These are phyloP conservation scores for Eucalyptus sp. DNA, from an alignment of 345 rosid species.

Conservation along the genomic window DNA sequence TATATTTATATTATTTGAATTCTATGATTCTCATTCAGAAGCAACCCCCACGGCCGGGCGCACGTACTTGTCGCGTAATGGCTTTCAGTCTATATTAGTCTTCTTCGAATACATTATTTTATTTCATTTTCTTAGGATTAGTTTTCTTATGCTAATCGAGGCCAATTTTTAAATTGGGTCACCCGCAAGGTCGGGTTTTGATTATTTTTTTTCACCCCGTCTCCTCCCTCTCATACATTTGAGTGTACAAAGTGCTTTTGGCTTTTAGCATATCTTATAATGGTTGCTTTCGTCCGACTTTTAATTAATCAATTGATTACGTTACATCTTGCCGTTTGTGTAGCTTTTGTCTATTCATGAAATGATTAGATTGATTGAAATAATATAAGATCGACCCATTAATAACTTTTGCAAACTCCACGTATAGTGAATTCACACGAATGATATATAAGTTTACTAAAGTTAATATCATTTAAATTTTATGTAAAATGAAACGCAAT, in stretches of 20 bases:
- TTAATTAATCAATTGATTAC: neutral
- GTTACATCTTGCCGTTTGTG: neutral
- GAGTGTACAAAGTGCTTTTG: neutral
- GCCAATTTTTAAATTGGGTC: neutral
- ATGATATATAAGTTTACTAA: neutral
- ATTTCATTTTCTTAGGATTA: neutral
- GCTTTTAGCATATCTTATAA: neutral
- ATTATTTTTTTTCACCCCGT: neutral
- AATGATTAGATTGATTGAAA: neutral
- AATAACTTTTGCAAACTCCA: neutral
- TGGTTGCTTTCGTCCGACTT: neutral
- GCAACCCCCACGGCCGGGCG: neutral
- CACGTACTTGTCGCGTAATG: neutral
- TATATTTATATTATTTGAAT: neutral
- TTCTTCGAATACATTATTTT: neutral
- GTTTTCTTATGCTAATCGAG: neutral
- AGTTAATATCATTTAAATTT: neutral
- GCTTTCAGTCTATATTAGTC: neutral
- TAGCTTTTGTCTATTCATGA: neutral
- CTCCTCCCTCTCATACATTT: neutral
- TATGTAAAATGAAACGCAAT: neutral
- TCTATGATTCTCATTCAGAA: neutral
- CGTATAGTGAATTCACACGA: neutral
- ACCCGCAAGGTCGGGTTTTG: neutral
- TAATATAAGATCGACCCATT: neutral